Base-by-base conservation (phyloP, 2,329 filamentous ascomycete species). In the Fusarium fracticaudum region DNA sequence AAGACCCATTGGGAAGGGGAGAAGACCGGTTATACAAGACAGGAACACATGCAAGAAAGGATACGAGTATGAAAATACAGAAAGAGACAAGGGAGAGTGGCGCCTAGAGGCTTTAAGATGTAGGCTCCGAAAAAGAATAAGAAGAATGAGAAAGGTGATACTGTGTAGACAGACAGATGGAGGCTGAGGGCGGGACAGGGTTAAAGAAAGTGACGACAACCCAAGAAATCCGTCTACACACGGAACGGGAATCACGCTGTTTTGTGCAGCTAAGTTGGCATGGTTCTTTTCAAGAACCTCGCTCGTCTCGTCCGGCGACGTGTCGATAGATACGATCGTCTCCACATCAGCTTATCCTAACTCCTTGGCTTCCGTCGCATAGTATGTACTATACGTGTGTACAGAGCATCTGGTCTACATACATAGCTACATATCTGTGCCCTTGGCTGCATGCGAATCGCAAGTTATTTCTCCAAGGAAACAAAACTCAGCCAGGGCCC, bases 1-100 rank as follows among this genome's bases (percentile, higher is more conserved):
- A 54, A 77, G 59, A 60, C 73, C 73, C 77, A 79, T 79, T 61
- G 69, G 53, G 44, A 38, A 64, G 43, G 44, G 44, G 44, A 47
- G 44, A 20, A 47, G 20, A 29, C 59, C 50, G 58, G 33, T 59
- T 38, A 57, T 53, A 60, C 47, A 67, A 58, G 51, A 65, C 44
- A 60, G 29, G 62, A 51, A 40, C 26, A 60, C 41, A 70, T 64
- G 29, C 35, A 69, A 55, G 41, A 54, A 43, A 54, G 59, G 48
- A 57, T 55, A 55, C 29, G 55, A 44, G 53, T 44, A 55, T 38
- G 41, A 29, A 48, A 64, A 40, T 43, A 24, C 37, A 35, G 33
- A 45, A 45, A 58, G 45, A 55, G 20, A 38, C 67, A 64, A 68
- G 50, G 44, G 41, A 71, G 43, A 67, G 62, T 45, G 53, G 62